These are phyloP conservation scores for Phytopythium aichiense DNA, from an alignment of 352 stramenopile genomes.

Conservation along the genomic window DNA sequence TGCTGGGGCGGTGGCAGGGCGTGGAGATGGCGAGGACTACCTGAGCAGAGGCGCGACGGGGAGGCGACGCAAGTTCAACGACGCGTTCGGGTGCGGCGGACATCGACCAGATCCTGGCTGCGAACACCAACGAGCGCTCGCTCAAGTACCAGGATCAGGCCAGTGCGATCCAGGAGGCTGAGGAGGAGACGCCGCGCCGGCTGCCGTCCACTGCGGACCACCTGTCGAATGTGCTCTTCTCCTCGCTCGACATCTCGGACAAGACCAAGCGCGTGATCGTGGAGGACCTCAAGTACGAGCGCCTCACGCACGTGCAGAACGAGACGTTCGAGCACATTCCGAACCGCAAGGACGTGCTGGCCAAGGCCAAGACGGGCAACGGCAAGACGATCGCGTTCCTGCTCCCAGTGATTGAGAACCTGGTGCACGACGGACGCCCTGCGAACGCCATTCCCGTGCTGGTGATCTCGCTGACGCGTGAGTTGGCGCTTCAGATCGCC, in stretches of 20 bases:
- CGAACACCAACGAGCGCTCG: no score
- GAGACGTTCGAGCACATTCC: slow-evolving; percentile 73
- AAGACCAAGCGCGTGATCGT: slow-evolving; percentile 66
- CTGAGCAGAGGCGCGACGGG: no score
- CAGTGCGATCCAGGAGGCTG: no score
- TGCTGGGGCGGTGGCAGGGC: no score
- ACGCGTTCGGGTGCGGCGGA: no score
- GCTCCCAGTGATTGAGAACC: slow-evolving; percentile 77
- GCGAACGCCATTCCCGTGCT: slow-evolving; percentile 87
- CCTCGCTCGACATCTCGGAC: slow-evolving; percentile 49
- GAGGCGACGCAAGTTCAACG: no score
- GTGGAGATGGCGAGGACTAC: no score
- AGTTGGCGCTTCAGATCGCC: slow-evolving; percentile 95
- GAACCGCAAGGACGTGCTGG: slow-evolving; percentile 88
- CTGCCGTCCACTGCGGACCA: no score
- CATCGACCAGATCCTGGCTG: no score
- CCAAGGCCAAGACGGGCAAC: slow-evolving; percentile 87
- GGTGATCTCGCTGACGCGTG: slow-evolving; percentile 93
- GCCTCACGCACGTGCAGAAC: slow-evolving; percentile 89
- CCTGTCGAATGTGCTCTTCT: slow-evolving; percentile 53
- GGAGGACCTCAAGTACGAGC: slow-evolving; percentile 81
- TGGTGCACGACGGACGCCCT: slow-evolving; percentile 53
- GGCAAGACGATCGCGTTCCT: slow-evolving; percentile 91
- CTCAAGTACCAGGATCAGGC: no score
- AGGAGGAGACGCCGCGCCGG: no score